These are phyloP conservation scores for Spinellus fusiger DNA, from an alignment of 192 early-diverging fungal genomes.

Conservation along the genomic window DNA sequence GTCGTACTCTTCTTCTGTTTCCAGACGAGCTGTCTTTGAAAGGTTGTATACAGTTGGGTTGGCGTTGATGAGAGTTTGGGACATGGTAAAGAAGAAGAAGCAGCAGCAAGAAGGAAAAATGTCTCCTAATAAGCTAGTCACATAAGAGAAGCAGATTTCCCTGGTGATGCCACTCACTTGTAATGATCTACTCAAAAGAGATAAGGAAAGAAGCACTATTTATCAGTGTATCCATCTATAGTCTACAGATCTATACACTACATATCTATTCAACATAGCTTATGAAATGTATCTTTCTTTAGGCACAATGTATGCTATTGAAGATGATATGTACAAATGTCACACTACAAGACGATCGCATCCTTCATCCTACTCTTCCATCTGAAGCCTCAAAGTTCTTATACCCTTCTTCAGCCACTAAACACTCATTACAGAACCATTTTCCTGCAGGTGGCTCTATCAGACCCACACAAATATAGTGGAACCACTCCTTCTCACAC, in stretches of 20 bases:
- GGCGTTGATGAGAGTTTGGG: constrained; percentile 54
- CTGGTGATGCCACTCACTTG: no score
- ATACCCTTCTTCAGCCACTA: constrained; percentile 12
- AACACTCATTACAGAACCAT: constrained; percentile 82
- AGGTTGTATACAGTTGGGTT: constrained; percentile 80
- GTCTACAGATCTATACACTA: no score
- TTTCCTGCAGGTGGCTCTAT: constrained; percentile 69
- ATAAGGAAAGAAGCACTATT: no score
- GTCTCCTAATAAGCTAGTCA: not conserved
- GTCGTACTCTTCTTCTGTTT: constrained; percentile 58
- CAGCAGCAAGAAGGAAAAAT: not conserved
- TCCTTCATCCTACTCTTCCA: not conserved
- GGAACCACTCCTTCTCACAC: constrained; percentile 90
- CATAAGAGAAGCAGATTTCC: no score
- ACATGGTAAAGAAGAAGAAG: constrained; percentile 13
- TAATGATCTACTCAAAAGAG: no score
- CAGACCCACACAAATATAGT: constrained; percentile 79
- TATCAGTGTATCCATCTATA: no score
- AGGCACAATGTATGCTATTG: no score
- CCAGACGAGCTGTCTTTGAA: constrained; percentile 31
- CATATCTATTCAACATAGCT: no score
- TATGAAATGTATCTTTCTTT: no score
- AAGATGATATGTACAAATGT: no score
- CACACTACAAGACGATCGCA: no score
- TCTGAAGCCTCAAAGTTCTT: constrained; percentile 1